Conservation (phyloP, 352 stramenopile genomes). For the Blastocystis sp. region DNA sequence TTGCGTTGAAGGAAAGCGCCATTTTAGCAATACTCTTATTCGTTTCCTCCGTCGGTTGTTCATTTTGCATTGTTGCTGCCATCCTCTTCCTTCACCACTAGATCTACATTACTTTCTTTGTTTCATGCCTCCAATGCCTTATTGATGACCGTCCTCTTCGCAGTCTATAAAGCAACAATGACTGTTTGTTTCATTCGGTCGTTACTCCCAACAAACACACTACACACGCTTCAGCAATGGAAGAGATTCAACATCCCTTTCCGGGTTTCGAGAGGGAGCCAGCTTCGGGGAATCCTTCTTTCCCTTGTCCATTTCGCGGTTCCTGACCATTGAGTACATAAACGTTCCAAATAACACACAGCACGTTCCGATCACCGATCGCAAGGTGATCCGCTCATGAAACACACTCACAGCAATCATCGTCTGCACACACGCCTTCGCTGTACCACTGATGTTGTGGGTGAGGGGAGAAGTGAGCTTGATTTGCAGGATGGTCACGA, state of each 20-base stretch:
- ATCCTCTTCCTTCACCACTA: no score
- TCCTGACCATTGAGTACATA: conserved; percentile 74
- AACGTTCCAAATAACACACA: conserved; percentile 77
- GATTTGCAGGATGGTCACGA: conserved; percentile 81
- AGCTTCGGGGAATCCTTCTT: background rate
- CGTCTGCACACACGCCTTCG: conserved; percentile 79
- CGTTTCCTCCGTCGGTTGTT: background rate
- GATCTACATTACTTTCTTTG: no score
- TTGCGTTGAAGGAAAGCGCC: background rate
- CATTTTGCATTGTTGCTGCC: background rate
- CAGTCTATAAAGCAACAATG: no score
- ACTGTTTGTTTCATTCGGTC: no score
- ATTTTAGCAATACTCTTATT: background rate
- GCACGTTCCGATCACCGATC: conserved; percentile 77
- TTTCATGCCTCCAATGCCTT: no score
- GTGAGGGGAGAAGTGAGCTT: conserved; percentile 79
- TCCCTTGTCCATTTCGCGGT: background rate
- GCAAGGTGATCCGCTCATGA: conserved; percentile 77
- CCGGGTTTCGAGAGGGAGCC: background rate
- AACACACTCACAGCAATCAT: conserved; percentile 81
- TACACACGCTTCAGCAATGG: background rate
- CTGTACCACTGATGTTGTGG: conserved; percentile 84
- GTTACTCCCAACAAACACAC: background rate
- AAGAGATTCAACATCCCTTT: background rate
- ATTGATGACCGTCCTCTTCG: no score